phyloP scores from a whole-genome alignment of 1,139 yeast species.

The Scheffersomyces insectosa region DNA sequence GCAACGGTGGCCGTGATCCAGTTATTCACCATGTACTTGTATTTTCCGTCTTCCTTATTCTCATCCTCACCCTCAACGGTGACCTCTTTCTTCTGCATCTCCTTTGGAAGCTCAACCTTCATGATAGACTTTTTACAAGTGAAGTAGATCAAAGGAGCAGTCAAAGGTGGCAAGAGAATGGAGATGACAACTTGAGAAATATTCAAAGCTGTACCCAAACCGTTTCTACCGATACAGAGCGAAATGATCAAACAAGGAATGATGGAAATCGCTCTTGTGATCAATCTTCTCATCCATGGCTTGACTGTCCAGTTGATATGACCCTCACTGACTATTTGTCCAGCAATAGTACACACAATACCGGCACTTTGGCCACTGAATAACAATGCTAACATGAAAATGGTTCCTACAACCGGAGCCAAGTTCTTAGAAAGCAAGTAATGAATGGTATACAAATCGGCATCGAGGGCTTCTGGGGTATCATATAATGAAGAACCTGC shows the following conservation, averaged over 20 bases:
- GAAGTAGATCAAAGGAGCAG: conserved; percentile 74
- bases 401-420: conserved; percentile 69
- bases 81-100: conserved; percentile 6
- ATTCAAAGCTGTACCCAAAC: conserved; percentile 67
- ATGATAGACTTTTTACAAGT: conserved; percentile 61
- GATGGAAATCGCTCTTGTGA: conserved; percentile 73
- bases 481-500: conserved; percentile 70
- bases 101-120: conserved; percentile 44
- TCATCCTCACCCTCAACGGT: conserved; percentile 8
- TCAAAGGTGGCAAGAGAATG: conserved; percentile 67
- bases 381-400: conserved; percentile 71
- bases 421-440: conserved; percentile 59
- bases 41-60: conserved; percentile 18
- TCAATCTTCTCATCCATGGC: conserved; percentile 68
- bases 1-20: conserved; percentile 57
- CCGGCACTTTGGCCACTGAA: conserved; percentile 84
- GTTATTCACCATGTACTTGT: conserved; percentile 56
- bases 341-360: conserved; percentile 78
- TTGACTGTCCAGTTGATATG: conserved; percentile 70
- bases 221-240: conserved; percentile 64
- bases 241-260: conserved; percentile 70
- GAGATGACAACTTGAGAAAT: conserved; percentile 75
- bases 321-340: conserved; percentile 81
- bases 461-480: conserved; percentile 62
- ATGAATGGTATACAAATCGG: conserved; percentile 75